Percentiles rank a stretch among this genome's conserved stretches.
phyloP scores from a whole-genome alignment of 2,329 filamentous ascomycete species.

The Penicillium sp. region DNA sequence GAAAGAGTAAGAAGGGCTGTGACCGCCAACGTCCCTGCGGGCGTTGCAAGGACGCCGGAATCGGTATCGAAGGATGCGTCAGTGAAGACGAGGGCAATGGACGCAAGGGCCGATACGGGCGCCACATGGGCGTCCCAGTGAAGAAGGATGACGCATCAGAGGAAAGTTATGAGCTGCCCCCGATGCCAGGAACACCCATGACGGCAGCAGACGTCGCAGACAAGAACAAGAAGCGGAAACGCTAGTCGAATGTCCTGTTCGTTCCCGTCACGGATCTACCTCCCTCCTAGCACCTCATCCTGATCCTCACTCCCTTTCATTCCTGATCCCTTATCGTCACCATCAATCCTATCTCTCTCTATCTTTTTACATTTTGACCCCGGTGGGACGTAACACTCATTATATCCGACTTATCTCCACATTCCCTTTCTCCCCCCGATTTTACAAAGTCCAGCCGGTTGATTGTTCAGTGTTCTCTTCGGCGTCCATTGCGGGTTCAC shows the following conservation, averaged over 20 bases:
- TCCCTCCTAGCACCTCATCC: conserved; percentile 2
- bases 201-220: conserved; percentile 43
- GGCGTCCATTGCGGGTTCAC: conserved; percentile 20
- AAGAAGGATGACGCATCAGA: conserved; percentile 54
- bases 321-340: background rate
- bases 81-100: conserved; percentile 98
- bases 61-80: conserved; percentile 88
- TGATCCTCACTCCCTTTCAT: conserved; percentile 6
- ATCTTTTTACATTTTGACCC: conserved; percentile 2
- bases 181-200: conserved; percentile 32
- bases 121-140: conserved; percentile 66
- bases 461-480: conserved; percentile 18
- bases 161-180: conserved; percentile 54
- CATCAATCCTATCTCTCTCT: conserved; percentile 1
- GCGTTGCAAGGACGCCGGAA: conserved; percentile 91
- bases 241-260: conserved; percentile 37
- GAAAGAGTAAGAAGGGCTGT: conserved; percentile 99
- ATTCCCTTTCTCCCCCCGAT: conserved; percentile 19
- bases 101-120: conserved; percentile 84
- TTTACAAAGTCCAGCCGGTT: conserved; percentile 26
- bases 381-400: conserved; percentile 18
- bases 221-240: conserved; percentile 70
- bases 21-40: conserved; percentile 94
- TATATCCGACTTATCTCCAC: conserved; percentile 16
- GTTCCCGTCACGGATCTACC: background rate